These are phyloP conservation scores for Alternaria brassicae DNA, from an alignment of 2,329 filamentous ascomycete genomes.

Conservation along the genomic window DNA sequence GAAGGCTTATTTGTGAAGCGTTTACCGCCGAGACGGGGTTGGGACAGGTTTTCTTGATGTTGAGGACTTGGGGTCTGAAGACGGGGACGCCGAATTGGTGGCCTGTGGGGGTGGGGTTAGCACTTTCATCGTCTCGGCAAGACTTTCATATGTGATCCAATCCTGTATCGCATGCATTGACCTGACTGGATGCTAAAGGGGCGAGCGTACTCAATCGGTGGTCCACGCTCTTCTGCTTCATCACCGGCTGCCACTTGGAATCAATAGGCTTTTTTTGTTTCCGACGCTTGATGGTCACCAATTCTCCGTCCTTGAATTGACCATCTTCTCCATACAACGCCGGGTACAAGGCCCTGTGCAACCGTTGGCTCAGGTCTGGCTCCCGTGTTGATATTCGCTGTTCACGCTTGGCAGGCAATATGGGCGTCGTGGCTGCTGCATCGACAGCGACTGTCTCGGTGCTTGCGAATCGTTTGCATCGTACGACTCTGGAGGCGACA, in stretches of 20 bases:
- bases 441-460: slow-evolving; percentile 25
- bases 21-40: slow-evolving; percentile 74
- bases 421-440: slow-evolving; percentile 6
- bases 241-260: slow-evolving; percentile 20
- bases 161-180: not conserved
- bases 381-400: slow-evolving; percentile 10
- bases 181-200: not conserved
- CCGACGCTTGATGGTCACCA: not conserved
- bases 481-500: slow-evolving; percentile 22
- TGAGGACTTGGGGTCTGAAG: slow-evolving; percentile 60
- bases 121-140: not conserved
- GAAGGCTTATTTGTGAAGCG: slow-evolving; percentile 70
- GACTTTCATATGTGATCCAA: not conserved
- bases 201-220: slow-evolving; percentile 18
- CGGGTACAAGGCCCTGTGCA: slow-evolving; percentile 32
- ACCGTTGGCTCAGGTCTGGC: slow-evolving; percentile 23
- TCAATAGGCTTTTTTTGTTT: slow-evolving; percentile 17
- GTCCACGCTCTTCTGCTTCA: slow-evolving; percentile 21
- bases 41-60: slow-evolving; percentile 63
- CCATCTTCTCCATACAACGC: slow-evolving; percentile 9
- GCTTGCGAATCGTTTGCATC: slow-evolving; percentile 30
- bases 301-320: not conserved
- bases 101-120: slow-evolving; percentile 19
- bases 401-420: slow-evolving; percentile 10
- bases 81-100: slow-evolving; percentile 56